Conservation (phyloP, 169 alveolate genomes). For the Plasmodium fragile region DNA sequence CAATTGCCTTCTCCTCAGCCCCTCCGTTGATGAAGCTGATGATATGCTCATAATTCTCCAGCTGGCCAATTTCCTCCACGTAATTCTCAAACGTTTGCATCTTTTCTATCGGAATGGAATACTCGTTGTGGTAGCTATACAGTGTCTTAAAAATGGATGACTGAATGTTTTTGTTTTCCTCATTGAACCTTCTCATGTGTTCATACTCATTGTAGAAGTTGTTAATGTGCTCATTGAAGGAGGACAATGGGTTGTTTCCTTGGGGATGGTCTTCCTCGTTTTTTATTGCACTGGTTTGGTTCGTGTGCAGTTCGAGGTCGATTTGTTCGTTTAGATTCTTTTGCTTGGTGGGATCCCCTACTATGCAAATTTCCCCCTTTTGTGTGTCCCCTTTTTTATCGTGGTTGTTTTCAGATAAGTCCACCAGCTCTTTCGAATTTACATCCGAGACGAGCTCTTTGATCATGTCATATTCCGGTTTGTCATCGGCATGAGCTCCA, state of each 20-base stretch:
- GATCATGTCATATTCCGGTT: neutral
- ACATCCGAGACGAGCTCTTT: neutral
- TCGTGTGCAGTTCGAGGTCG: neutral
- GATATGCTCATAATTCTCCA: constrained; percentile 32
- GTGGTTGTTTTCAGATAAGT: neutral
- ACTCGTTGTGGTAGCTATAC: constrained; percentile 27
- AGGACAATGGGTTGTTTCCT: neutral
- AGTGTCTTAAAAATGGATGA: neutral
- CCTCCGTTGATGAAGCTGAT: neutral
- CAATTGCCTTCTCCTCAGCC: neutral
- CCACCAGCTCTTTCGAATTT: neutral
- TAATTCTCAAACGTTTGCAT: constrained; percentile 50
- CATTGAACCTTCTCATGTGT: constrained; percentile 46
- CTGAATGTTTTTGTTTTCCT: neutral
- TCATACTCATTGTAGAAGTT: constrained; percentile 18
- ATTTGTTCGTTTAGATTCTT: neutral
- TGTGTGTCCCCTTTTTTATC: neutral
- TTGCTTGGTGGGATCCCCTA: neutral
- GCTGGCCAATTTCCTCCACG: constrained; percentile 20
- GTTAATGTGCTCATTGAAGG: neutral
- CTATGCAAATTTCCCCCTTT: neutral
- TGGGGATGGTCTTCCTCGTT: neutral
- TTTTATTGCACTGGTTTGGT: neutral
- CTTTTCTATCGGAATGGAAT: constrained; percentile 36
- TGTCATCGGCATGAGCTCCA: neutral